Evolutionary conservation across 2,329 filamentous ascomycete genomes (phyloP).

Genomic region (Phialocephala subalpina): DNA sequence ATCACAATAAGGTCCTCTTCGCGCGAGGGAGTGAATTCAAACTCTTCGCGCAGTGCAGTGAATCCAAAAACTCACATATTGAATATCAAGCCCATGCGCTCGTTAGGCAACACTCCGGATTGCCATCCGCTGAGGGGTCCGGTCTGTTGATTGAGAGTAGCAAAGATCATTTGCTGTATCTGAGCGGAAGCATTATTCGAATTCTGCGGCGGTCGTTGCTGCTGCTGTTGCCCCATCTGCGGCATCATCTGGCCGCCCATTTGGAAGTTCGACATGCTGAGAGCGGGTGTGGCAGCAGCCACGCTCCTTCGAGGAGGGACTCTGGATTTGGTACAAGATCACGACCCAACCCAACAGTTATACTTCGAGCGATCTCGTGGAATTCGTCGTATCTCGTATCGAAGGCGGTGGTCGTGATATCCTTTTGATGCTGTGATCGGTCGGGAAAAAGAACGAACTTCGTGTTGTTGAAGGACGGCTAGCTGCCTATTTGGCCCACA

Average conservation of each 20-base stretch:
- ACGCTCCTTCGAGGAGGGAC: conserved; percentile 35
- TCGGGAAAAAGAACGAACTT: conserved; percentile 20
- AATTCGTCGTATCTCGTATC: background rate
- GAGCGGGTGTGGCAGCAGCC: conserved; percentile 35
- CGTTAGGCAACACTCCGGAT: conserved; percentile 34
- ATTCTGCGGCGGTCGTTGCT: conserved; percentile 27
- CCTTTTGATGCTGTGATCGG: background rate
- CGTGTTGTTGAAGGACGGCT: conserved; percentile 36
- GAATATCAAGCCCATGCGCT: conserved; percentile 42
- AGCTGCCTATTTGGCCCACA: conserved; percentile 40
- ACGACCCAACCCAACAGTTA: conserved; percentile 30
- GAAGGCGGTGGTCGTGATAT: conserved; percentile 3
- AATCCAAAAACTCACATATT: conserved; percentile 41
- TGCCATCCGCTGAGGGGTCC: conserved; percentile 40
- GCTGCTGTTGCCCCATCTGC: conserved; percentile 35
- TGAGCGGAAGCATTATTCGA: conserved; percentile 28
- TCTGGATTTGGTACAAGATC: conserved; percentile 32
- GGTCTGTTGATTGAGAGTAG: conserved; percentile 37
- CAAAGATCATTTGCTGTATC: conserved; percentile 41
- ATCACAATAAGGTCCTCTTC: background rate
- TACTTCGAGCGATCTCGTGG: conserved; percentile 19
- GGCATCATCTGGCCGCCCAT: conserved; percentile 27
- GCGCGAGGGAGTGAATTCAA: background rate
- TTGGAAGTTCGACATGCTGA: conserved; percentile 43
- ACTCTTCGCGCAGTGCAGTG: background rate